Percentiles rank a stretch among this genome's conserved stretches.
These are phyloP conservation scores for Metschnikowia orientalis DNA, from an alignment of 805 yeast species.

Conservation along the genomic window DNA sequence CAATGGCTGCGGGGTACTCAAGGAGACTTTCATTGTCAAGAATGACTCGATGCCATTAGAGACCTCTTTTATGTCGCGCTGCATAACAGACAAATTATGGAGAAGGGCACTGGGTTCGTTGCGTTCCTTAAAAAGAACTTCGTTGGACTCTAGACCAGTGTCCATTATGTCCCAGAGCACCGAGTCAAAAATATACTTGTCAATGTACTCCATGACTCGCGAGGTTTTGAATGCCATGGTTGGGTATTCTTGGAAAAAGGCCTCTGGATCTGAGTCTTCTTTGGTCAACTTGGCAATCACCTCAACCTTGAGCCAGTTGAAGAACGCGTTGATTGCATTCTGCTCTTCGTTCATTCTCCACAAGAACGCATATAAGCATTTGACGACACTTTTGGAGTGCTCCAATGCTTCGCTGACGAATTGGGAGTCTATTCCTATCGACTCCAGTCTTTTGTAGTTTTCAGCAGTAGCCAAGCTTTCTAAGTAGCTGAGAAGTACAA, in stretches of 20 bases:
- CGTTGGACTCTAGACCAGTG: constrained; percentile 6
- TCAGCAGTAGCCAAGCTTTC: constrained; percentile 27
- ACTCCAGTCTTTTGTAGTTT: constrained; percentile 3
- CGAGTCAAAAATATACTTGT: constrained; percentile 10
- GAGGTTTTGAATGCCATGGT: constrained; percentile 14
- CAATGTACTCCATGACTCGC: constrained; percentile 15
- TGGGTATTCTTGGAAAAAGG: constrained; percentile 14
- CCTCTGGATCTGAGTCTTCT: constrained; percentile 30
- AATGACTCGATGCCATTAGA: constrained; percentile 29
- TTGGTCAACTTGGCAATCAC: constrained; percentile 34
- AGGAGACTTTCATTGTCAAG: constrained; percentile 18
- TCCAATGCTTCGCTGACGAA: constrained; percentile 8
- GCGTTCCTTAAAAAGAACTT: constrained; percentile 4
- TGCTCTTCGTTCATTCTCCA: constrained; percentile 46
- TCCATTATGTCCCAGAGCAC: constrained; percentile 8
- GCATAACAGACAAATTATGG: constrained; percentile 2
- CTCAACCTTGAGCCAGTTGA: constrained; percentile 41
- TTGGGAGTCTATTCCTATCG: constrained; percentile 11
- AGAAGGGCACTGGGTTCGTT: background rate
- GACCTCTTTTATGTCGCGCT: constrained; percentile 7
- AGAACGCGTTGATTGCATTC: constrained; percentile 39
- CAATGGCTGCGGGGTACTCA: constrained; percentile 12
- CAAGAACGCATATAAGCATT: constrained; percentile 33
- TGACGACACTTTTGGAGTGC: constrained; percentile 24
- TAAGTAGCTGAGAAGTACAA: constrained; percentile 43